phyloP scores from a whole-genome alignment of 306 rosid species.

The Pyrus communis region DNA sequence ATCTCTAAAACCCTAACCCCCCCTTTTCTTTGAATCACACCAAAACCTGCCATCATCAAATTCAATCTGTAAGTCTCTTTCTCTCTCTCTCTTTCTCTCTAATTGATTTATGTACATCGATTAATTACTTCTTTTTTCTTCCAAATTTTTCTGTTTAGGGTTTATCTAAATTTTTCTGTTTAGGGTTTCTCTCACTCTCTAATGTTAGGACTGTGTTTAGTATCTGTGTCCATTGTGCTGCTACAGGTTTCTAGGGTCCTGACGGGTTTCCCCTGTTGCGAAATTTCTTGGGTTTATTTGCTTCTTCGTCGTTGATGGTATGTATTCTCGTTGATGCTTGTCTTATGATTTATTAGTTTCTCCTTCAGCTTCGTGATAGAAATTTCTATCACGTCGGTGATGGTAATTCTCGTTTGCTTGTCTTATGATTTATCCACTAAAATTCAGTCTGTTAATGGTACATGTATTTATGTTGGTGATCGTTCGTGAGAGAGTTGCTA shows the following conservation, averaged over 20 bases:
- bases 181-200: neutral
- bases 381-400: no score
- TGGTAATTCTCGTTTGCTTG: neutral
- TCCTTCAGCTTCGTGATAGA: no score
- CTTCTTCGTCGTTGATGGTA: neutral
- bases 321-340: neutral
- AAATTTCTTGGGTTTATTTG: neutral
- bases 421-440: neutral
- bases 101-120: neutral
- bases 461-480: neutral
- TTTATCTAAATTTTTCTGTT: neutral
- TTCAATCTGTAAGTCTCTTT: neutral
- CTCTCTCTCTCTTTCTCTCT: neutral
- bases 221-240: neutral
- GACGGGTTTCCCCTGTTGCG: neutral
- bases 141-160: neutral
- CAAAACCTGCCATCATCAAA: neutral
- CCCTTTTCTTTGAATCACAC: neutral
- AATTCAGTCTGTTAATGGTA: neutral
- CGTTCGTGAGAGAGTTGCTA: neutral
- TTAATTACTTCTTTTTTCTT: neutral
- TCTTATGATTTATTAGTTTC: neutral
- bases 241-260: neutral
- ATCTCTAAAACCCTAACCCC: constrained; percentile 2
- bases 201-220: neutral